Percentiles rank a stretch among this genome's conserved stretches.
Conservation (phyloP, 805 yeast genomes). For the Lipomyces japonicus region DNA sequence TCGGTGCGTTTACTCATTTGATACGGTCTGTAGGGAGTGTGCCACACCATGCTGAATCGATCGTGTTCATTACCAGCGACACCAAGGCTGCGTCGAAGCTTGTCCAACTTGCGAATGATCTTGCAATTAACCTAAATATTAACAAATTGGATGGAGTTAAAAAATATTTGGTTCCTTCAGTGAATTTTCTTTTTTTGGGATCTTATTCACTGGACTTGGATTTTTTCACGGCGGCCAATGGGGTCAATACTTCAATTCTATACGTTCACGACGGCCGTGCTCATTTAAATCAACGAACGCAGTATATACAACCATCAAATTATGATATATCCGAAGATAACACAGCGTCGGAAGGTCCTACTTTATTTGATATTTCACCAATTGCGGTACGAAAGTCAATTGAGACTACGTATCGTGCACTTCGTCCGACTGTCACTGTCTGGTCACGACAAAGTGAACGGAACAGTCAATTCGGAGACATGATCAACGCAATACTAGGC, state of each 20-base stretch:
- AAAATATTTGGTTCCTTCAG: background rate
- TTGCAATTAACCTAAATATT: conserved; percentile 5
- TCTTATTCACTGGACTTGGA: conserved; percentile 21
- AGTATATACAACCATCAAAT: conserved; percentile 1
- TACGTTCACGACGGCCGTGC: conserved; percentile 24
- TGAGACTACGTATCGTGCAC: conserved; percentile 10
- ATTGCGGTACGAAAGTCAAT: conserved; percentile 10
- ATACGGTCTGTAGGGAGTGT: conserved; percentile 6
- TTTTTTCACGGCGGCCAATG: conserved; percentile 8
- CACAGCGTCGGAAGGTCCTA: conserved; percentile 7
- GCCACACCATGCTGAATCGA: conserved; percentile 3
- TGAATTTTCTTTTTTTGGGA: conserved; percentile 22
- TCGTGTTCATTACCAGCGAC: conserved; percentile 20
- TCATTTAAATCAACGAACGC: conserved; percentile 17
- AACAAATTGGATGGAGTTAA: too few relatives aligned
- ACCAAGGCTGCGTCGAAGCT: conserved; percentile 17
- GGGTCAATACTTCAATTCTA: conserved; percentile 6
- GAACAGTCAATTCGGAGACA: conserved; percentile 10
- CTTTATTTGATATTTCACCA: conserved; percentile 19
- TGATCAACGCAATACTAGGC: conserved; percentile 14
- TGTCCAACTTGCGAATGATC: conserved; percentile 19
- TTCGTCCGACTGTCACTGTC: conserved; percentile 17
- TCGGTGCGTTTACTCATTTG: conserved; percentile 12
- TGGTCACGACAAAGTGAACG: conserved; percentile 25
- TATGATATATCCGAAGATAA: background rate